Conservation (phyloP, 1,284 basidiomycete species). For the Binderoboletus segoi region DNA sequence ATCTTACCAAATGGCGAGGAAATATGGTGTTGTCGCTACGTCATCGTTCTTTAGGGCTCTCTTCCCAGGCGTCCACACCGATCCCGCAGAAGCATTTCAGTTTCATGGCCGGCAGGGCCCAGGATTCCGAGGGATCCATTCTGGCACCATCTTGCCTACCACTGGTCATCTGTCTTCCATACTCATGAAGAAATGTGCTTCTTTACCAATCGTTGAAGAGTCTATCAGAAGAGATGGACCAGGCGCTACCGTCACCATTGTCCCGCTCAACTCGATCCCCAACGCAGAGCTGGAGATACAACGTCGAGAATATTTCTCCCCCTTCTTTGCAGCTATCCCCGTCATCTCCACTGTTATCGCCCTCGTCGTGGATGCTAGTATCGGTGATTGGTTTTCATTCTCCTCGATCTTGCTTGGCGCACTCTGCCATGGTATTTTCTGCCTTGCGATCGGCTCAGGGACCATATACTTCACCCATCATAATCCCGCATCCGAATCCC, state of each 20-base stretch:
- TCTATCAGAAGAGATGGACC: constrained; percentile 20
- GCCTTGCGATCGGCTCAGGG: not conserved
- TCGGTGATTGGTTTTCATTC: too few relatives aligned
- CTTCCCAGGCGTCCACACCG: not conserved
- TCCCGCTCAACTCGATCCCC: constrained; percentile 13
- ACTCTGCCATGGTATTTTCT: constrained; percentile 9
- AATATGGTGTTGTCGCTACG: not conserved
- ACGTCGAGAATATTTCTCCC: not conserved
- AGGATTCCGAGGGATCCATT: not conserved
- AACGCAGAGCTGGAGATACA: not conserved
- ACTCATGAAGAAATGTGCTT: not conserved
- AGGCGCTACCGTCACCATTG: constrained; percentile 21
- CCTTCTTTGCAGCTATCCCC: not conserved
- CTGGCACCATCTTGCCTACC: not conserved
- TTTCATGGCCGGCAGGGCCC: not conserved
- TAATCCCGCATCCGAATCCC: not conserved
- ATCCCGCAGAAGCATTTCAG: not conserved
- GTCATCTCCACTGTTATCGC: constrained; percentile 22
- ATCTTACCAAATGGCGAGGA: not conserved
- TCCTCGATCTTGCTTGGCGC: too few relatives aligned
- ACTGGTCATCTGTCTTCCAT: not conserved
- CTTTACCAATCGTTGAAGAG: not conserved
- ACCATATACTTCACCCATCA: not conserved
- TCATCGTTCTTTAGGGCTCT: not conserved
- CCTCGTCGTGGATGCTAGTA: constrained; percentile 5